Conservation (phyloP, 768 basidiomycete genomes). For the Suillus plorans region DNA sequence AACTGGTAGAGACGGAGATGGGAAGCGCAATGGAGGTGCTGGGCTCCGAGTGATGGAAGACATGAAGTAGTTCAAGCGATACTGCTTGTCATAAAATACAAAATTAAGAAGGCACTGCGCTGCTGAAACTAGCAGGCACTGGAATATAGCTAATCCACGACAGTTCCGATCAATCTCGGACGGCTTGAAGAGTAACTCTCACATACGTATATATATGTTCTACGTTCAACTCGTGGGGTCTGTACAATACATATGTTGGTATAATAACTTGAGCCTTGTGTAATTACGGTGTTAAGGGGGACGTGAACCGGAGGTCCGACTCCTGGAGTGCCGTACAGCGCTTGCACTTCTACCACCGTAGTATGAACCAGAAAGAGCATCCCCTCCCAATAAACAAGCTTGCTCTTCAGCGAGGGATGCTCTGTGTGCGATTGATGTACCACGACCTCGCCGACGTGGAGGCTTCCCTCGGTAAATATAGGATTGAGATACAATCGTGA, state of each 20-base stretch:
- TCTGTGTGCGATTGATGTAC: slow-evolving; percentile 26
- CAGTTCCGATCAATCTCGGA: neutral
- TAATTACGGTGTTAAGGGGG: neutral
- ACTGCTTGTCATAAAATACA: neutral
- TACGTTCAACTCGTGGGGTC: neutral
- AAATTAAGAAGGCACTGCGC: neutral
- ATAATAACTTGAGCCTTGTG: neutral
- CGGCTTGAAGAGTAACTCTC: neutral
- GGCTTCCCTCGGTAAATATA: slow-evolving; percentile 66
- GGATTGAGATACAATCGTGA: slow-evolving; percentile 87
- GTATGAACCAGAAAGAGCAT: slow-evolving; percentile 34
- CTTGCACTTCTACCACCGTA: slow-evolving; percentile 26
- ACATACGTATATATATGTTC: neutral
- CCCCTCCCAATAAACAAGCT: slow-evolving; percentile 46
- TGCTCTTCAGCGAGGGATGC: slow-evolving; percentile 45
- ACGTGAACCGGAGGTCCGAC: slow-evolving; percentile 34
- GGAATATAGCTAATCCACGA: neutral
- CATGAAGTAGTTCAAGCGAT: neutral
- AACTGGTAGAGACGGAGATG: neutral
- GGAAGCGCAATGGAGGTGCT: neutral
- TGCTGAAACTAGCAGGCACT: neutral
- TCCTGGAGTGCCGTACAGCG: slow-evolving; percentile 32
- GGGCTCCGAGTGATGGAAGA: neutral
- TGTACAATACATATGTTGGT: slow-evolving; percentile 4
- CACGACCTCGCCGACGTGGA: slow-evolving; percentile 34